A percentile compares a stretch with the other conserved stretches of the same genome.
Conservation (phyloP, 768 basidiomycete genomes). For the Scleroderma bovista region DNA sequence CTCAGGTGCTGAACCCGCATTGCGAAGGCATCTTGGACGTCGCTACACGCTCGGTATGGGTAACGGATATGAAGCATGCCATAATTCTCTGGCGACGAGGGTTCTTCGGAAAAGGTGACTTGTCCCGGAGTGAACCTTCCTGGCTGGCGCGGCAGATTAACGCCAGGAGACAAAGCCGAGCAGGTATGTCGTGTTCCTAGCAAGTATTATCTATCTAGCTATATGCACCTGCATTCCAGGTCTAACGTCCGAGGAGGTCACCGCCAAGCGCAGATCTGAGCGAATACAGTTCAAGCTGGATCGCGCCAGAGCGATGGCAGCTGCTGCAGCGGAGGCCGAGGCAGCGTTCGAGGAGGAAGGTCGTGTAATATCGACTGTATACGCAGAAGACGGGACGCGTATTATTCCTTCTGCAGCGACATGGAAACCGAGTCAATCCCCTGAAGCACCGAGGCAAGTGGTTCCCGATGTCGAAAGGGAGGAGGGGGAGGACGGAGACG, state of each 20-base stretch:
- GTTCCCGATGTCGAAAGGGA: slow-evolving; percentile 12
- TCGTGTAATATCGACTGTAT: slow-evolving; percentile 52
- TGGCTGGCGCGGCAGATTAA: slow-evolving; percentile 84
- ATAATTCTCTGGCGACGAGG: slow-evolving; percentile 80
- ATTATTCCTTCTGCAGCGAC: slow-evolving; percentile 75
- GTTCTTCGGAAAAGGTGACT: slow-evolving; percentile 95
- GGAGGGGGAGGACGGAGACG: slow-evolving; percentile 29
- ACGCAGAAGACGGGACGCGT: slow-evolving; percentile 42
- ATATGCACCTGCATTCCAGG: slow-evolving; percentile 39
- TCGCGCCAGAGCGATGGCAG: slow-evolving; percentile 82
- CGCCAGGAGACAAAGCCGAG: slow-evolving; percentile 43
- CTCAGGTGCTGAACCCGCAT: slow-evolving; percentile 62
- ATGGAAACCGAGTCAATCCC: slow-evolving; percentile 51
- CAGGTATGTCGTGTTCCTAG: slow-evolving; percentile 39
- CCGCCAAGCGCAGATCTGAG: slow-evolving; percentile 80
- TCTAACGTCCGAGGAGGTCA: slow-evolving; percentile 86
- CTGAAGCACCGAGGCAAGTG: slow-evolving; percentile 8
- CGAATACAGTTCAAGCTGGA: slow-evolving; percentile 92
- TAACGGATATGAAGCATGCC: slow-evolving; percentile 57
- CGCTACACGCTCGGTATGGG: slow-evolving; percentile 84
- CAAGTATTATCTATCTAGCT: slow-evolving; percentile 1
- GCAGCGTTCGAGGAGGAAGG: slow-evolving; percentile 66
- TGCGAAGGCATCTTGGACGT: slow-evolving; percentile 76
- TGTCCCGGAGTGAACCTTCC: slow-evolving; percentile 91
- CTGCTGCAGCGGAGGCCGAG: slow-evolving; percentile 76